These are phyloP conservation scores for Crucibulum laeve DNA, from an alignment of 768 basidiomycete genomes.

Conservation along the genomic window DNA sequence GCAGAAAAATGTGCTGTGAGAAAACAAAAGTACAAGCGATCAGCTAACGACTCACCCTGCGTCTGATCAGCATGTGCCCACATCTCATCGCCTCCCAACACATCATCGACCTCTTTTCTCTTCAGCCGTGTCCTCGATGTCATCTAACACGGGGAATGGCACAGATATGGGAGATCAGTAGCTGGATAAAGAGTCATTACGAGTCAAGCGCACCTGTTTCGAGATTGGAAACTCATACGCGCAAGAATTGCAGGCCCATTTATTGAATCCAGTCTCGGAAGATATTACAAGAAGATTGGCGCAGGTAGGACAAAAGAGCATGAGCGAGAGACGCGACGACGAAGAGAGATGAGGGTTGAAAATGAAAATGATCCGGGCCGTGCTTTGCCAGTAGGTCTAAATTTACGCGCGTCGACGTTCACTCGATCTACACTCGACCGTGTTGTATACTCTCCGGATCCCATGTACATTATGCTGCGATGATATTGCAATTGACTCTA, in stretches of 20 bases:
- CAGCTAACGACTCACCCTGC: conserved; percentile 40
- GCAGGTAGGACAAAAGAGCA: conserved; percentile 96
- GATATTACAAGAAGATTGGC: conserved; percentile 83
- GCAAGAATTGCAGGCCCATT: conserved; percentile 92
- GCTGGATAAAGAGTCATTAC: too few relatives aligned
- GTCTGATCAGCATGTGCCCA: conserved; percentile 94
- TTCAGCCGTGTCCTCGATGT: conserved; percentile 83
- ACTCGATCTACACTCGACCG: too few relatives aligned
- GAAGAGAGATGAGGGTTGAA: neutral
- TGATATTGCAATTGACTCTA: too few relatives aligned
- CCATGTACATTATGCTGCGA: too few relatives aligned
- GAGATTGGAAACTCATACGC: conserved; percentile 93
- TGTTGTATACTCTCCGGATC: too few relatives aligned
- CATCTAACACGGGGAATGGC: too few relatives aligned
- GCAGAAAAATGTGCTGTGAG: neutral
- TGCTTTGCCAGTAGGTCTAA: too few relatives aligned
- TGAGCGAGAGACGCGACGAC: conserved; percentile 19
- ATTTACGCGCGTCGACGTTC: too few relatives aligned
- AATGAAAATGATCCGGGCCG: too few relatives aligned
- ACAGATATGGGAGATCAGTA: too few relatives aligned
- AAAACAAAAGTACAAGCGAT: conserved; percentile 28
- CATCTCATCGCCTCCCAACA: conserved; percentile 88
- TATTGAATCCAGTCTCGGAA: conserved; percentile 75
- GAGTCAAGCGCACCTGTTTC: conserved; percentile 65
- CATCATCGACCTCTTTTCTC: conserved; percentile 93